Evolutionary conservation across 2,329 filamentous ascomycete species (phyloP), one percentile per base, ranked within the genome.

Genomic region (Ascochyta lentis): DNA sequence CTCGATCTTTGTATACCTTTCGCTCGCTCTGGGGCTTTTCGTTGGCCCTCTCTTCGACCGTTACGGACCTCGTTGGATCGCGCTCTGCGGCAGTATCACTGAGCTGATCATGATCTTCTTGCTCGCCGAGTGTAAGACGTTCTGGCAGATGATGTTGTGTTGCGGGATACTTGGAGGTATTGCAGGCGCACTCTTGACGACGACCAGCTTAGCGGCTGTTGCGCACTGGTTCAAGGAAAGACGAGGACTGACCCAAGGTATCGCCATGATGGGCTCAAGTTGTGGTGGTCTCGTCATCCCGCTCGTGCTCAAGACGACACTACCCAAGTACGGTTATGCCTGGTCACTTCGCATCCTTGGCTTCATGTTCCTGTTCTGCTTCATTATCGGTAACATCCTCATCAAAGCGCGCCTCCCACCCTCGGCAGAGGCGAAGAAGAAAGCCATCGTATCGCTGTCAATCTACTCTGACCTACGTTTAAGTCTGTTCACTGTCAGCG

Each of bases 1-100:
- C 59, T 90, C 89, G 40, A 78, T 96, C n/a, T 95, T 92, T 68
- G 86, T 89, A 3, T 95, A 95, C 66, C 78, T 96, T 6, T 86
- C 88, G 47, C 94, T 96, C 71, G 89, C 92, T 64, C 85, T 91
- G 33, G 92, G 92, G 13, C 83, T 96, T 16, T 92, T 94, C 68
- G 86, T 96, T 43, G 93, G 93, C 0, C 92, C 93, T 0, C 78
- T 96, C 13, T 96, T 75, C 49, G 72, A 75, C 43, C 66, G 68
- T n/a, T 73, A 75, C 34, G 72, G 72, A 13, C 72, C 72, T 2
- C 64, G 68, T 15, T 75, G 71, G 71, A 72, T 75, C 15, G 67
- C 70, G 3, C 38, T 74, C 44, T 44, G 61, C 2, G 72, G 72
- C 6, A 74, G 71, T 45, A 31, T 58, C 12, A 63, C 58, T 6